Evolutionary conservation across 805 yeast species (phyloP), one percentile per base, ranked within the genome.

Genomic region (Sugiyamaella marilandica): DNA sequence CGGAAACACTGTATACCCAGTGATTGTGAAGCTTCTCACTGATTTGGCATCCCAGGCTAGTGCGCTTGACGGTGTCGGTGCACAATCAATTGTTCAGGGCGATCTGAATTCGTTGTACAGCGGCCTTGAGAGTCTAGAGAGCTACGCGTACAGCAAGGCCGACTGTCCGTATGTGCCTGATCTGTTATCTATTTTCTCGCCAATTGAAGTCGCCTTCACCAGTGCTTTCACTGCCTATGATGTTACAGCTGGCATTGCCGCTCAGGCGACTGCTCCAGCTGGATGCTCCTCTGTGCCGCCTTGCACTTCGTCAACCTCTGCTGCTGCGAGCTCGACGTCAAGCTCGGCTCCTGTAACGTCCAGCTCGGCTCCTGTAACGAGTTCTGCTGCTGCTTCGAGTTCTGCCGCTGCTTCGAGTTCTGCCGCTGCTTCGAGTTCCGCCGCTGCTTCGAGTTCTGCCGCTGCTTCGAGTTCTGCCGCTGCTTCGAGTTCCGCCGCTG

Each of bases 1-100:
- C n/a, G 36, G 33, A 14, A 24, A 26, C 24, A 32, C 33, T 11
- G 37, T 32, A 16, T 35, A 18, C n/a, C 47, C 47, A 16, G 39
- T 31, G 13, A 53, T 64, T 41, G 37, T 48, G n/a, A 26, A 44
- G 21, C 59, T 65, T 18, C 57, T 65, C 36, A 33, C 34, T 35
- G 59, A 57, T 21, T 55, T 65, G 24, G 45, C 48, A 26, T 26
- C 36, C 49, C 62, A 63, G 63, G 60, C 62, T 18, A 34, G 46
- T 41, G 69, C 56, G 55, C 60, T 65, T 51, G 35, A 31, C 45
- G 47, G 56, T 18, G 65, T 56, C 26, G 60, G 61, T 9, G 63
- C 61, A 26, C 45, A 26, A 39, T 2, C 51, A 21, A 59, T 64
- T 45, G 67, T 62, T 47, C 32, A 47, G 44, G 43, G 50, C 24